Percentiles rank a stretch among this genome's conserved stretches.
Conservation (phyloP, 78 protist species). For the Speleostelium caveatum region DNA sequence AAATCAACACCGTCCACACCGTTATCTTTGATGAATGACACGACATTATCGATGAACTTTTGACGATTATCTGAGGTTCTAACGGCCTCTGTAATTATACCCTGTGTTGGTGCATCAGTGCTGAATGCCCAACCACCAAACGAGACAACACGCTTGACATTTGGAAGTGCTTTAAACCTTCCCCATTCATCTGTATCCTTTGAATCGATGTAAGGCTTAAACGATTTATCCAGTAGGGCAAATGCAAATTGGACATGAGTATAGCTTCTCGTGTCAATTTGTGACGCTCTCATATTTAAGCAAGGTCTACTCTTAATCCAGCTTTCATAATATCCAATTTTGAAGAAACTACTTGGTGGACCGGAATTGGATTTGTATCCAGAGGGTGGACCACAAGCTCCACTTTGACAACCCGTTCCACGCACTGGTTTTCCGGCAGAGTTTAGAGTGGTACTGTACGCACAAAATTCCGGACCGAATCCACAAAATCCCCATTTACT, state of each 20-base stretch:
- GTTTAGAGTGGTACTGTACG: not conserved
- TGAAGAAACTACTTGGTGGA: not conserved
- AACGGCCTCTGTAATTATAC: not conserved
- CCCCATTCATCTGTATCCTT: not conserved
- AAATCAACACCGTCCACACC: conserved; percentile 28
- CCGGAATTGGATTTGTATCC: not conserved
- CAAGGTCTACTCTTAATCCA: not conserved
- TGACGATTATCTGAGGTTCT: not conserved
- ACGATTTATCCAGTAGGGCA: not conserved
- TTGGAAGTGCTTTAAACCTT: not conserved
- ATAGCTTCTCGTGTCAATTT: not conserved
- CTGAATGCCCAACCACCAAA: conserved; percentile 3
- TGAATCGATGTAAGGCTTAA: not conserved
- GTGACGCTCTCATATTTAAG: not conserved
- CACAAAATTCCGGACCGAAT: not conserved
- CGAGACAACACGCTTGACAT: not conserved
- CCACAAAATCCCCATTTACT: conserved; percentile 10
- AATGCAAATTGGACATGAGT: conserved; percentile 9
- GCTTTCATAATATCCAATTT: conserved; percentile 16
- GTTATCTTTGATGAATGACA: not conserved
- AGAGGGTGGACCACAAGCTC: too few relatives aligned
- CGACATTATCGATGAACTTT: not conserved
- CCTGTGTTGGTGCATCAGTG: not conserved
- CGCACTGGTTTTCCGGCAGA: too few relatives aligned
- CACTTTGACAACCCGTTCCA: too few relatives aligned